Base-by-base conservation (phyloP, 1,284 basidiomycete species). In the Mycosarcoma mackinlayi region DNA sequence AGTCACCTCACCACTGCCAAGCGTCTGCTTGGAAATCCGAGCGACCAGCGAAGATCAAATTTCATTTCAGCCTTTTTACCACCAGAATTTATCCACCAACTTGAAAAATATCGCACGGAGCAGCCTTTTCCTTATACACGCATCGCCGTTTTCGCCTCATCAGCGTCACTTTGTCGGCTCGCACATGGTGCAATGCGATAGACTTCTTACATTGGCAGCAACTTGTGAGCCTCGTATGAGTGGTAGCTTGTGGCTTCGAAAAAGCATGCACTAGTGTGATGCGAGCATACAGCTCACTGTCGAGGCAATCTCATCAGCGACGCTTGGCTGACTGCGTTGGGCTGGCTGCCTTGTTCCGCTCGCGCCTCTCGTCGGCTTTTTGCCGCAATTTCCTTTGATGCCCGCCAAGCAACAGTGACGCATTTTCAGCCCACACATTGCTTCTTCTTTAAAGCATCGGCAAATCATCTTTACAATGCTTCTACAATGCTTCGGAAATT, bases 331-430 rank as follows among this genome's bases (percentile, higher is more conserved):
- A n/a, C n/a, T n/a, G n/a, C n/a, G n/a, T n/a, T n/a, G n/a, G n/a
- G n/a, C n/a, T n/a, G n/a, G n/a, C n/a, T n/a, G n/a, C n/a, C n/a
- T n/a, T n/a, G n/a, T n/a, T n/a, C n/a, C n/a, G n/a, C 33, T 47
- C 30, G 30, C 31, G 21, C 21, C 31, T n/a, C 6, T 35, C 33
- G n/a, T 47, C 45, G 45, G 45, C 45, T 28, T 47, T 10, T 47
- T 37, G 45, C 45, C 45, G 45, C 45, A 19, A n/a, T 35, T 47
- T 47, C 45, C 45, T 37, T 41, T 9, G 11, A 11, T 21, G 19
- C 37, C 37, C 10, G 41, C 10, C 19, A 10, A 14, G 41, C 41
- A 23, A n/a, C n/a, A n/a, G n/a, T n/a, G 16, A 41, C 40, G n/a
- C 6, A 27, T 42, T n/a, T 10, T n/a, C 3, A 4, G 5, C 8